phyloP scores from a whole-genome alignment of 129 eudicot genomes.

The Erigeron canadensis region DNA sequence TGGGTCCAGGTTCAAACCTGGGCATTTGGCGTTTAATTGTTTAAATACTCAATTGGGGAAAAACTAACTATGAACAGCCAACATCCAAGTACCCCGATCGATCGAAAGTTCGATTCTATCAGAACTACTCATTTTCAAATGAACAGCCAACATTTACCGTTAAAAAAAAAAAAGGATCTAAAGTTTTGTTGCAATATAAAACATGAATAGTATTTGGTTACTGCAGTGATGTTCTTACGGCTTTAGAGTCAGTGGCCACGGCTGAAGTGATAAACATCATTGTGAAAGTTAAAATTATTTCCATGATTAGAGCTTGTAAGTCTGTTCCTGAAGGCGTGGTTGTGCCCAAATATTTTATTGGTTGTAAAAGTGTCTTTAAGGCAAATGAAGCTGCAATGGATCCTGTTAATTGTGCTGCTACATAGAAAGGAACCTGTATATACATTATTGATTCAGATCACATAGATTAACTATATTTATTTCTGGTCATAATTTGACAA shows the following conservation, averaged over 20 bases:
- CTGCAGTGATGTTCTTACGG: slow-evolving; percentile 25
- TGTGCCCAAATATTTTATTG: slow-evolving; percentile 59
- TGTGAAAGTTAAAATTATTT: slow-evolving; percentile 61
- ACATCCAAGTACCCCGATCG: too few species aligned
- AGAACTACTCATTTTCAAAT: too few species aligned
- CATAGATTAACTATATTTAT: neutral
- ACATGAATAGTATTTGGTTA: neutral
- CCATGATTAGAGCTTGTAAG: slow-evolving; percentile 69
- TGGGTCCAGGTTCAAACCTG: too few species aligned
- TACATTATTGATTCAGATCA: neutral
- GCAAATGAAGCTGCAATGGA: slow-evolving; percentile 23
- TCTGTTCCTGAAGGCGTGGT: slow-evolving; percentile 70
- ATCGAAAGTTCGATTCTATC: too few species aligned
- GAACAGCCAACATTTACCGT: too few species aligned
- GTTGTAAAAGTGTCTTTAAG: slow-evolving; percentile 51
- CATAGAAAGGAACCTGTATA: slow-evolving; percentile 55
- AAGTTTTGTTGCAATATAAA: neutral
- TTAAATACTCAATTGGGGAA: too few species aligned
- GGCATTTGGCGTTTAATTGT: too few species aligned
- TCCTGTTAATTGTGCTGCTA: slow-evolving; percentile 63
- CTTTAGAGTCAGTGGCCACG: slow-evolving; percentile 35
- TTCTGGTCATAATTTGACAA: neutral
- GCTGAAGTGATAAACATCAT: slow-evolving; percentile 88
- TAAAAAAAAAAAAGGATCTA: neutral
- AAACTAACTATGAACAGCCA: too few species aligned